Base-by-base conservation (phyloP, 1,284 basidiomycete genomes). In the Ceratobasidium sp. region DNA sequence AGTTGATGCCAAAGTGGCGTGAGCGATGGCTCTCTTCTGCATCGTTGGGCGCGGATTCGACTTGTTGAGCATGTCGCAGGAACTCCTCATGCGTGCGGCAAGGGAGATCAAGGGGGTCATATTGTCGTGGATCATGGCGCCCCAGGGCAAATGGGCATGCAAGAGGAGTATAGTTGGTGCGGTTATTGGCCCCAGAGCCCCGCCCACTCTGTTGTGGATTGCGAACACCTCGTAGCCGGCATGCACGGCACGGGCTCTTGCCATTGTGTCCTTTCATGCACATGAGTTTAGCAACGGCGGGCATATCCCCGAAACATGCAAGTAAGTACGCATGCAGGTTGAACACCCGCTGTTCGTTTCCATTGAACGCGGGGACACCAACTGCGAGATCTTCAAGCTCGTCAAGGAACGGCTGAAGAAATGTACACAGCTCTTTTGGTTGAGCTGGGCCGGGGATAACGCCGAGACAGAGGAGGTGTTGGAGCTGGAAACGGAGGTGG, bases 381-480 rank as follows among this genome's bases (percentile, higher is more conserved):
- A 20, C 29, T 13, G 70, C 68, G 7, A 69, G 68, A 1, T 20
- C 13, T 25, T 22, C 13, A 20, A 10, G 72, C 71, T 12, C 73
- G 73, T 20, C 73, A 69, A 20, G 77, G 60, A 31, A 34, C n/a
- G 55, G 55, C 22, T 58, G 20, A 4, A 58, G 38, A 38, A 68
- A 68, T 38, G 64, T 31, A 17, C n/a, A 15, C 10, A 55, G 8
- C 8, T 68, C 50, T 17, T 57, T 53, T 25, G 58, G 58, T 31
- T n/a, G 35, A n/a, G 29, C 3, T 3, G 69, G 71, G 25, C 71
- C 71, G n/a, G 71, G 69, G 22, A 72, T 72, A n/a, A 67, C 35
- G 8, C 56, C 71, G 38, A 71, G 56, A 40, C 49, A 52, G 38
- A 72, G 15, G 20, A 72, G 40, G 32, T 70, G 70, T 29, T 57